These are phyloP conservation scores for Ciborinia camelliae DNA, from an alignment of 2,329 filamentous ascomycete genomes.

Conservation along the genomic window DNA sequence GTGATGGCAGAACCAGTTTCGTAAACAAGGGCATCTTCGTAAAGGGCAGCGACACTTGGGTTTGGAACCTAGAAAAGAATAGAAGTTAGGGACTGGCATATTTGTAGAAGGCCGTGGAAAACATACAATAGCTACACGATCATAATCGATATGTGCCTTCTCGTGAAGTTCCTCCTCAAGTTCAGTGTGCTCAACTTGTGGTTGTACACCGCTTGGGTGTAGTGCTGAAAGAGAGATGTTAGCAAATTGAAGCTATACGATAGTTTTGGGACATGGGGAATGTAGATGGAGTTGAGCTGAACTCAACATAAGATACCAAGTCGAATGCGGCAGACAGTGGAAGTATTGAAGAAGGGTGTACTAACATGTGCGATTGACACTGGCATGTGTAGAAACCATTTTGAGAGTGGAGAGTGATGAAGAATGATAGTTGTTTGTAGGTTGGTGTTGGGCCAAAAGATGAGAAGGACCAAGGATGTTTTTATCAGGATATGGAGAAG, in stretches of 20 bases:
- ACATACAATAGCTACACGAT: slow-evolving; percentile 93
- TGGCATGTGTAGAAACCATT: slow-evolving; percentile 19
- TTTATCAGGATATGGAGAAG: slow-evolving; percentile 36
- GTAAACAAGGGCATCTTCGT: slow-evolving; percentile 98
- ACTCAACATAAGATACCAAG: not conserved
- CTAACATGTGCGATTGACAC: slow-evolving; percentile 53
- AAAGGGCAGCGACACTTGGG: slow-evolving; percentile 81
- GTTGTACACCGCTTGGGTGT: slow-evolving; percentile 36
- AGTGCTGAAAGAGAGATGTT: slow-evolving; percentile 14
- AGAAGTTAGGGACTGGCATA: slow-evolving; percentile 18
- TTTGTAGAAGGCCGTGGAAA: not conserved
- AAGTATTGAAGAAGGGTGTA: slow-evolving; percentile 38
- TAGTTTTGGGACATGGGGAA: not conserved
- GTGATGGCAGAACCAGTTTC: slow-evolving; percentile 98
- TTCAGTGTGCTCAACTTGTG: slow-evolving; percentile 80
- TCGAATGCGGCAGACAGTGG: not conserved
- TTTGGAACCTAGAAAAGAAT: slow-evolving; percentile 64
- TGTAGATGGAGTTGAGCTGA: not conserved
- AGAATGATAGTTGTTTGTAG: slow-evolving; percentile 29
- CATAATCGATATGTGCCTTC: slow-evolving; percentile 97
- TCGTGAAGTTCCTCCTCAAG: slow-evolving; percentile 97
- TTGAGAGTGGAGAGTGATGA: slow-evolving; percentile 35
- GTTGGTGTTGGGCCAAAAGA: slow-evolving; percentile 29
- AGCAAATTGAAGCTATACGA: not conserved
- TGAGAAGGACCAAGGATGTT: slow-evolving; percentile 29